phyloP scores from a whole-genome alignment of 345 rosid species.

The Cardamine occulta region DNA sequence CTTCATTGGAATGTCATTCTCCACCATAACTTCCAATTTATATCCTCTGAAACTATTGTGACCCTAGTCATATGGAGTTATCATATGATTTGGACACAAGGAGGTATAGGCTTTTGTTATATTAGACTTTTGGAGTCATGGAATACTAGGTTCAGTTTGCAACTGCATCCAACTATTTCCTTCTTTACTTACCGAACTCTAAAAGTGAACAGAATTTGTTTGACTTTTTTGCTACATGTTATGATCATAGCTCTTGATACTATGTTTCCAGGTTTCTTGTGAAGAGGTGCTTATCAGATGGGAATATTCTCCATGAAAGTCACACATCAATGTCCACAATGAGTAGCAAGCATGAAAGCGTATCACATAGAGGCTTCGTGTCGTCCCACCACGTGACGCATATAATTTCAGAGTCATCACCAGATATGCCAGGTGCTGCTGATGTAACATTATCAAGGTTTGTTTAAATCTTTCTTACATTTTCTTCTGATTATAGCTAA shows the following conservation, averaged over 20 bases:
- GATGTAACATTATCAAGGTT: conserved; percentile 80
- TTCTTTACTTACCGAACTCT: not conserved
- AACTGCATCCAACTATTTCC: conserved; percentile 25
- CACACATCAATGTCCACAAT: conserved; percentile 53
- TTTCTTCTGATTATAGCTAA: conserved; percentile 15
- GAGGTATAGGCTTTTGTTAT: conserved; percentile 9
- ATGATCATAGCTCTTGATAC: conserved; percentile 15
- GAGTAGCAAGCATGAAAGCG: conserved; percentile 53
- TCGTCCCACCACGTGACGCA: conserved; percentile 52
- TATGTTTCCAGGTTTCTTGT: conserved; percentile 63
- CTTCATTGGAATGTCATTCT: conserved; percentile 5
- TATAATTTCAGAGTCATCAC: conserved; percentile 78
- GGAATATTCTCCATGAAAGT: conserved; percentile 70
- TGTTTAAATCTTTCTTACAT: conserved; percentile 20
- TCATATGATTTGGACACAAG: not conserved
- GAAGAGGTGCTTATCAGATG: conserved; percentile 91
- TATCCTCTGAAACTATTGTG: conserved; percentile 19
- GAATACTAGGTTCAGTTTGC: conserved; percentile 14
- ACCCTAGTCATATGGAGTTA: conserved; percentile 6
- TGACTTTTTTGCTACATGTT: conserved; percentile 11
- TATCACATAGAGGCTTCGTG: conserved; percentile 50
- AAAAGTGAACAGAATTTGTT: not conserved
- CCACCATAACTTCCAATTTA: conserved; percentile 1
- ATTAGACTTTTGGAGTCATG: conserved; percentile 13
- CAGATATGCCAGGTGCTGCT: conserved; percentile 82